A percentile compares a stretch with the other conserved stretches of the same genome.
Evolutionary conservation across 768 basidiomycete genomes (phyloP).

Genomic region (Kwoniella sp.): DNA sequence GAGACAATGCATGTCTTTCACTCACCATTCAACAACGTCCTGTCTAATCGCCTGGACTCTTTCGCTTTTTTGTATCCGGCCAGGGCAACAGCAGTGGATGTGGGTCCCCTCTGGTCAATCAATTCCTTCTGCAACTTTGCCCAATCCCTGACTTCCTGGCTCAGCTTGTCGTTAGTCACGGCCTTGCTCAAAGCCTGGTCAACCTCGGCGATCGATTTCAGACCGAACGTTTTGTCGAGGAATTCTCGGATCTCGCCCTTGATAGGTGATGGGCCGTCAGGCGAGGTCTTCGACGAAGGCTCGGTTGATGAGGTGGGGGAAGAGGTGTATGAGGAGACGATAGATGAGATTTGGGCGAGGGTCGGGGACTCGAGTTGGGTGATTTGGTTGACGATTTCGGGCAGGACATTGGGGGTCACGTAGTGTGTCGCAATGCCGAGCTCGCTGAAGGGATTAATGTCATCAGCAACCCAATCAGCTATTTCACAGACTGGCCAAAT

Average conservation of each 20-base stretch:
- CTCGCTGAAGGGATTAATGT: conserved; percentile 62
- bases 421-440: conserved; percentile 93
- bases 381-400: conserved; percentile 70
- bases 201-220: conserved; percentile 72
- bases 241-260: conserved; percentile 70
- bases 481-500: neutral
- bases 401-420: conserved; percentile 74
- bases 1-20: neutral
- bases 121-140: conserved; percentile 68
- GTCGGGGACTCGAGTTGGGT: conserved; percentile 56
- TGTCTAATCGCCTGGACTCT: conserved; percentile 62
- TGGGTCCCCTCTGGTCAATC: conserved; percentile 77
- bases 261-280: conserved; percentile 48
- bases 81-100: conserved; percentile 87
- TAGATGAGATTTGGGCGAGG: conserved; percentile 58
- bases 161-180: conserved; percentile 54
- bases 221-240: conserved; percentile 76
- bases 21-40: conserved; percentile 71
- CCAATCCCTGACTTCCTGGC: conserved; percentile 67
- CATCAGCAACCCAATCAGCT: neutral
- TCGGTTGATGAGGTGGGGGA: conserved; percentile 59
- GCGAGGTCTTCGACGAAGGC: conserved; percentile 30
- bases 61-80: conserved; percentile 74
- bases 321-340: conserved; percentile 66
- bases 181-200: conserved; percentile 61